Percentiles rank a stretch among this genome's conserved stretches.
These are phyloP conservation scores for Yamadazyma philogaea DNA, from an alignment of 805 yeast species.

Conservation along the genomic window DNA sequence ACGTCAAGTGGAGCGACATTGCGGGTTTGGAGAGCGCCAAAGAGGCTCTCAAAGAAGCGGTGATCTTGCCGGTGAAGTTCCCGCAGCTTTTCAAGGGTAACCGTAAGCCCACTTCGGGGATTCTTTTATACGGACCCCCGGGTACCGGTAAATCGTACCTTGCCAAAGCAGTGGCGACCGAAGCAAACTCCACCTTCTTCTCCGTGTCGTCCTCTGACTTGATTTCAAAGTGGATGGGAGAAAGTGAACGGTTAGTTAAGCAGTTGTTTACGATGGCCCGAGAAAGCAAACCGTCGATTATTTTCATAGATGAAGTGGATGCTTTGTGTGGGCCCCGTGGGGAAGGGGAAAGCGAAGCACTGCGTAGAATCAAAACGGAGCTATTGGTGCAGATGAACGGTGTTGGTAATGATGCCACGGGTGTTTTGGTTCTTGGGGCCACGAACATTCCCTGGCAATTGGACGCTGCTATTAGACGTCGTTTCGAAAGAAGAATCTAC, in stretches of 20 bases:
- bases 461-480: slow-evolving; percentile 94
- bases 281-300: slow-evolving; percentile 92
- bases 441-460: slow-evolving; percentile 99
- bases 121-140: slow-evolving; percentile 67
- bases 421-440: slow-evolving; percentile 93
- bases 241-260: slow-evolving; percentile 91
- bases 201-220: slow-evolving; percentile 94
- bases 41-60: slow-evolving; percentile 96
- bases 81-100: slow-evolving; percentile 95
- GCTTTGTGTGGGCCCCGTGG: slow-evolving; percentile 98
- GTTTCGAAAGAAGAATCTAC: slow-evolving; percentile 93
- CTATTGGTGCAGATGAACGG: slow-evolving; percentile 98
- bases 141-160: slow-evolving; percentile 97
- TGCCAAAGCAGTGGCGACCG: slow-evolving; percentile 98
- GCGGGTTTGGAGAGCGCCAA: slow-evolving; percentile 96
- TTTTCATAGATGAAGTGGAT: slow-evolving; percentile 96
- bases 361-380: slow-evolving; percentile 94
- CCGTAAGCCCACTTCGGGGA: slow-evolving; percentile 89
- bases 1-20: slow-evolving; percentile 90
- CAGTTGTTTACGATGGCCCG: slow-evolving; percentile 95
- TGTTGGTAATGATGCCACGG: slow-evolving; percentile 90
- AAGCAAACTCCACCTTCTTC: slow-evolving; percentile 94
- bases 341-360: slow-evolving; percentile 95
- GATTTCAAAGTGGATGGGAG: slow-evolving; percentile 99
- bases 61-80: slow-evolving; percentile 90